Base-by-base conservation (phyloP, 1,284 basidiomycete genomes). In the Austroboletus rostrupii region DNA sequence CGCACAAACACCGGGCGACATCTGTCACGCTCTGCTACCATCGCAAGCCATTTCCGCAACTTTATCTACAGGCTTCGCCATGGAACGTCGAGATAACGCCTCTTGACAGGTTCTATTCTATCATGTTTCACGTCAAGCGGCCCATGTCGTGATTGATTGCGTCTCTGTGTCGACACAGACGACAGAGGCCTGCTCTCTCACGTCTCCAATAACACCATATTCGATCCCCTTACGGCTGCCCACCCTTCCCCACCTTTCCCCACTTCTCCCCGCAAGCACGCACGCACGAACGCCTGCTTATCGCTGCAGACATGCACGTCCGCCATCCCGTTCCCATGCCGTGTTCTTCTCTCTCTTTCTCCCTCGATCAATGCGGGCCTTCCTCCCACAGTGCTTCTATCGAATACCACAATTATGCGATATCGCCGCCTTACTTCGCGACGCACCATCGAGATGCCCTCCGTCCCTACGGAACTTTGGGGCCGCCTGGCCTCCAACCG, bases 311-410 rank as follows among this genome's bases (percentile, higher is more conserved):
- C 16, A 23, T 23, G 47, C 45, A 43, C 17, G 26, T 48, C 43
- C 42, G 36, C 63, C 32, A 48, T 43, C 36, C 37, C 51, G 47
- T 49, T 45, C 51, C 45, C 48, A 13, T 43, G 35, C 40, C 43
- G 41, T 49, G 21, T 39, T 43, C 47, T 52, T 64, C 51, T 23
- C 13, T 39, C n/a, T 8, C 20, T 16, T 14, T 23, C 38, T 40
- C 48, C 33, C 37, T 58, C 43, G 52, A 58, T 62, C 52, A 53
- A 35, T 17, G 8, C 43, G 45, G 45, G 29, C 31, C 53, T 61
- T 59, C 61, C 52, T 53, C 48, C 59, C 62, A 62, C 52, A 50
- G 35, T 8, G 45, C 64, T 55, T 56, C 53, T 17, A 48, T 62
- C 44, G 43, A 33, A 31, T 60, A 42, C 52, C 57, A 58, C 64